These are phyloP conservation scores for Porogramme epimiltina DNA, from an alignment of 1,284 basidiomycete species.

Conservation along the genomic window DNA sequence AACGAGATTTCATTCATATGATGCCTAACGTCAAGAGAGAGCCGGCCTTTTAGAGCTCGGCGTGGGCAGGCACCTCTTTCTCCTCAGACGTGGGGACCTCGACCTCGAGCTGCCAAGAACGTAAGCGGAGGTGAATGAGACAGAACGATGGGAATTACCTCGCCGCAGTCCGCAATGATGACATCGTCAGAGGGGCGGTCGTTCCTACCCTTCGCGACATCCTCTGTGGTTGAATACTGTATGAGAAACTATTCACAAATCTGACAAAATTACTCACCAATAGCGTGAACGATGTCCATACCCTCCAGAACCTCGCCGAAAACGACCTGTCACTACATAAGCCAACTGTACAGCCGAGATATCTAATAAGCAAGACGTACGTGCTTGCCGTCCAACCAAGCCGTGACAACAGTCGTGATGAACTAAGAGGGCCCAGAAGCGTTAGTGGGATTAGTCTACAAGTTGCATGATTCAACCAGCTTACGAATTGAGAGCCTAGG, in stretches of 20 bases:
- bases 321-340: conserved; percentile 62
- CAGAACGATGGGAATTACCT: conserved; percentile 50
- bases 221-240: conserved; percentile 63
- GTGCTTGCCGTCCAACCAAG: conserved; percentile 78
- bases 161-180: conserved; percentile 79
- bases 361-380: conserved; percentile 40
- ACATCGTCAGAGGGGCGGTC: conserved; percentile 79
- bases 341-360: background rate
- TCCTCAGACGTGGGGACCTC: conserved; percentile 64
- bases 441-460: background rate
- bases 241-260: no score
- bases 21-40: conserved; percentile 35
- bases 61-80: conserved; percentile 88
- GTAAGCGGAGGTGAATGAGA: no score
- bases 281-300: conserved; percentile 78
- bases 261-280: no score
- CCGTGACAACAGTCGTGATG: conserved; percentile 79
- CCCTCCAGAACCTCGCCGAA: conserved; percentile 91
- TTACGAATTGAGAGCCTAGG: conserved; percentile 82
- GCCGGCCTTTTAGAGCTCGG: conserved; percentile 79
- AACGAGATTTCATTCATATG: conserved; percentile 57
- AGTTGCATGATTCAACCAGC: conserved; percentile 26
- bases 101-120: conserved; percentile 55
- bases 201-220: conserved; percentile 62
- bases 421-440: no score